Base-by-base conservation (phyloP, 371 early-diverging fungal genomes). In the Apophysomyces sp. region DNA sequence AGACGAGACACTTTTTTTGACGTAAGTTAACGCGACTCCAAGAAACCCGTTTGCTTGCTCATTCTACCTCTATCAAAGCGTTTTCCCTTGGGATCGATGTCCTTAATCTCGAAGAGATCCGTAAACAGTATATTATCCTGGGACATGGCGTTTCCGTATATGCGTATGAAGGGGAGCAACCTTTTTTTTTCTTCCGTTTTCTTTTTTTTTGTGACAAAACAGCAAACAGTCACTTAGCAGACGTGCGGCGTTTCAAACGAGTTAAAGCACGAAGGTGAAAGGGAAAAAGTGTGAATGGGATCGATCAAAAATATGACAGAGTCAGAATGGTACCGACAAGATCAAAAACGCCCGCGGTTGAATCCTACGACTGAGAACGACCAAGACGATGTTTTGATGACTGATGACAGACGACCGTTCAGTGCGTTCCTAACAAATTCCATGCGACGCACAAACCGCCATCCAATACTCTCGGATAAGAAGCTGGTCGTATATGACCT, bases 11-110 rank as follows among this genome's bases (percentile, higher is more conserved):
- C 97, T 93, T 69, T 5, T 58, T 53, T 24, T 55, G 13, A 13
- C 41, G n/a, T 16, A 21, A 57, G 40, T 31, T 16, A 55, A 2
- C 5, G 28, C 7, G 12, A 49, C 54, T 29, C 15, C 18, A 29
- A 15, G 4, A 11, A 21, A 44, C 21, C 0, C 13, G 13, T 11
- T 1, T 18, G 9, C 9, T 7, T 4, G 9, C 21, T 4, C 16
- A 9, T 40, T 53, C 29, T 85, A 92, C 92, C 94, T 77, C 94
- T 83, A 76, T 96, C 97, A 68, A 97, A 97, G 68, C 92, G 92
- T 76, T 94, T 95, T 60, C 94, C 98, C 60, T 89, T 91, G 60
- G 87, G 87, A 82, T 96, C 93, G 56, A 95, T 77, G 67, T 94
- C 94, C 66, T 85, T 91, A 67, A 95, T 88, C 58, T 89, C 91